Percentiles rank a stretch among this genome's conserved stretches.
Evolutionary conservation across 805 yeast species (phyloP).

Genomic region (Metschnikowia gelsemii): DNA sequence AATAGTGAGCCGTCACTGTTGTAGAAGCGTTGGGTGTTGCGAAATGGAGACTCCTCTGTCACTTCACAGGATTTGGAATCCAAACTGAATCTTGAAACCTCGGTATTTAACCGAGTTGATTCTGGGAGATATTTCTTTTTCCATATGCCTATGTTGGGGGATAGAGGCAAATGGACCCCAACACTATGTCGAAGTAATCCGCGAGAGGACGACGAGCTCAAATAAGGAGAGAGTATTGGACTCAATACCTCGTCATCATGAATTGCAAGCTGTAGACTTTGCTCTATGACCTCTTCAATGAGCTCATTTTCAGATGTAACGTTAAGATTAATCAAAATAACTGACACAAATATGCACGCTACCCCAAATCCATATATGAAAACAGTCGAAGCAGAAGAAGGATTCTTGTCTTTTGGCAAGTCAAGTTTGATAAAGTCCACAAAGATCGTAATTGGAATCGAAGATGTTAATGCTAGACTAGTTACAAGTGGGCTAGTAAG

Average conservation of each 20-base stretch:
- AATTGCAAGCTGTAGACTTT: conserved; percentile 49
- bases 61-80: conserved; percentile 2
- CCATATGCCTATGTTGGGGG: conserved; percentile 19
- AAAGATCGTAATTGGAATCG: conserved; percentile 52
- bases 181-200: conserved; percentile 10
- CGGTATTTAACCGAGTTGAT: conserved; percentile 5
- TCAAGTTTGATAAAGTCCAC: conserved; percentile 43
- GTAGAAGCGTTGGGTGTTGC: conserved; percentile 14
- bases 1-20: conserved; percentile 10
- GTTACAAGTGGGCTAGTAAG: conserved; percentile 55
- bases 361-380: conserved; percentile 47
- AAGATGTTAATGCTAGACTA: conserved; percentile 50
- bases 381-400: conserved; percentile 22
- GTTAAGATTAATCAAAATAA: conserved; percentile 46
- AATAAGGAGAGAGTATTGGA: conserved; percentile 47
- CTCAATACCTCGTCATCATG: conserved; percentile 44
- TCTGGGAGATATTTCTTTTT: conserved; percentile 13
- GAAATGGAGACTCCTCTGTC: conserved; percentile 5
- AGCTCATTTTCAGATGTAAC: conserved; percentile 44
- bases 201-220: conserved; percentile 21
- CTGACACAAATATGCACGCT: conserved; percentile 45
- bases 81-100: conserved; percentile 7
- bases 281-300: conserved; percentile 48
- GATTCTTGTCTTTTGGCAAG: conserved; percentile 22
- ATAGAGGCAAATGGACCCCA: conserved; percentile 19